Conservation (phyloP, 768 basidiomycete genomes). For the Trametes meyenii region DNA sequence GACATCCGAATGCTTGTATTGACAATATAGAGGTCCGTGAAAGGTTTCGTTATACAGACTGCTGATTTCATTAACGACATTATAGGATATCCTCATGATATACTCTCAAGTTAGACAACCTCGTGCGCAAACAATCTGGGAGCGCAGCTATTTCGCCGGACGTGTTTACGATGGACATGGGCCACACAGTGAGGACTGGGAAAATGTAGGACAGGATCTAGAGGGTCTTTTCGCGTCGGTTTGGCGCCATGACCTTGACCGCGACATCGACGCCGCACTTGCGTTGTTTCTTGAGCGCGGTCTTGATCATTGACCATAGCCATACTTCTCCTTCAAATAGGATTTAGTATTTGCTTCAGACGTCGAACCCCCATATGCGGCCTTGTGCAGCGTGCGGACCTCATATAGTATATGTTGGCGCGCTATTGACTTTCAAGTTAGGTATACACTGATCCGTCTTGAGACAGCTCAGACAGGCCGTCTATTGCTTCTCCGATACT, state of each 20-base stretch:
- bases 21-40: constrained; percentile 45
- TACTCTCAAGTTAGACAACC: constrained; percentile 50
- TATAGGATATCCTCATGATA: constrained; percentile 46
- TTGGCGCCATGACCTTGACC: constrained; percentile 47
- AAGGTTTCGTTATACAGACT: background rate
- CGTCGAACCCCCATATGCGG: no score
- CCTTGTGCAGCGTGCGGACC: no score
- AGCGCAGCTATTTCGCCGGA: constrained; percentile 45
- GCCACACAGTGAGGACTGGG: constrained; percentile 31
- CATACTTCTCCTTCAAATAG: no score
- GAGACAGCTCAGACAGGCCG: no score
- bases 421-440: no score
- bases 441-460: no score
- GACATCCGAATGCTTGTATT: constrained; percentile 42
- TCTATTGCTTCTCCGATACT: no score
- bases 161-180: constrained; percentile 48
- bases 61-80: no score
- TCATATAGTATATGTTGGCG: no score
- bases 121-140: constrained; percentile 53
- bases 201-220: constrained; percentile 40
- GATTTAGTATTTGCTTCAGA: no score
- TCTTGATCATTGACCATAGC: no score
- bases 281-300: background rate
- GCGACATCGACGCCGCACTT: constrained; percentile 36
- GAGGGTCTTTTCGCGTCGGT: constrained; percentile 48